Percentiles rank a stretch among this genome's conserved stretches.
Evolutionary conservation across 225 moss, liverwort and hornwort genomes (phyloP).

Genomic region (Takakia lepidozioides): DNA sequence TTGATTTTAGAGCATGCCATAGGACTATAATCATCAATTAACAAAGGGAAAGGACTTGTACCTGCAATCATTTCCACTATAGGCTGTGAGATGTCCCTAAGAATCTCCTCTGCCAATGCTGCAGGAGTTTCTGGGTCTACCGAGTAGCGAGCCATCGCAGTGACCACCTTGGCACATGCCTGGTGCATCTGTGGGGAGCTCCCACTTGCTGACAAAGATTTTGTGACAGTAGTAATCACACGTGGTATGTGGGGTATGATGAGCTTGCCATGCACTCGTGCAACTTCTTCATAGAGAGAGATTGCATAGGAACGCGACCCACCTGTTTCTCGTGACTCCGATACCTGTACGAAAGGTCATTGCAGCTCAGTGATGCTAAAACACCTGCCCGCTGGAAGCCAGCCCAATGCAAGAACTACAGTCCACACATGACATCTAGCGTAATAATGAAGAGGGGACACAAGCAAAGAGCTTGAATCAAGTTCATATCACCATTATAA

Average conservation of each 20-base stretch:
- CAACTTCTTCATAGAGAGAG: conserved; percentile 86
- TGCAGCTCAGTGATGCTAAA: too few relatives aligned
- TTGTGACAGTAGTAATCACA: conserved; percentile 64
- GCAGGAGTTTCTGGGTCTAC: conserved; percentile 48
- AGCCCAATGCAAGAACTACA: too few relatives aligned
- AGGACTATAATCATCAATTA: neutral
- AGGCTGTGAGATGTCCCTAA: conserved; percentile 58
- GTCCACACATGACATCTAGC: too few relatives aligned
- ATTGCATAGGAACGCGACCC: conserved; percentile 64
- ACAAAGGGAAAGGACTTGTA: neutral
- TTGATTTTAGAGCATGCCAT: neutral
- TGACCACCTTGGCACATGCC: conserved; percentile 79
- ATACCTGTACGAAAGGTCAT: conserved; percentile 34
- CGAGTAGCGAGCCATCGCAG: conserved; percentile 53
- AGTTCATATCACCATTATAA: too few relatives aligned
- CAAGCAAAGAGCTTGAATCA: too few relatives aligned
- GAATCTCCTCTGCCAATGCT: conserved; percentile 51
- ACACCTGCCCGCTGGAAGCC: too few relatives aligned
- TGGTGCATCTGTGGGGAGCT: conserved; percentile 85
- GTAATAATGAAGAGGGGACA: too few relatives aligned
- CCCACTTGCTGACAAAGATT: conserved; percentile 68
- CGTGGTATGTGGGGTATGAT: conserved; percentile 72
- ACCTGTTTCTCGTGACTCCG: conserved; percentile 57
- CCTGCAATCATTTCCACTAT: conserved; percentile 52
- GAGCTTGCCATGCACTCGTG: conserved; percentile 67